Percentiles rank a stretch among this genome's conserved stretches.
Evolutionary conservation across 176 grass and related monocot genomes (phyloP).

Genomic region (Cenchrus fungigraminus): DNA sequence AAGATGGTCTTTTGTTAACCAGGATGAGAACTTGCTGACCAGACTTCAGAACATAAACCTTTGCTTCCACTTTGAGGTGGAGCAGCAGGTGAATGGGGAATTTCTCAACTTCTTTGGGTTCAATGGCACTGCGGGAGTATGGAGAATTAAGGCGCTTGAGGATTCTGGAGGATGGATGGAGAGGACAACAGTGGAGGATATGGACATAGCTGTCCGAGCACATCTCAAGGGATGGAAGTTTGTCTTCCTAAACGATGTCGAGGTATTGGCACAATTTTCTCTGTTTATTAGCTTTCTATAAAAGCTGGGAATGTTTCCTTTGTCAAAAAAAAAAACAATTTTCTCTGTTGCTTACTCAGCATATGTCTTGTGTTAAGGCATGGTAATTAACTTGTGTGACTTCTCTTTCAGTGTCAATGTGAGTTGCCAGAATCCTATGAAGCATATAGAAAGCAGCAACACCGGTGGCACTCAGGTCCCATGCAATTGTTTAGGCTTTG

Average conservation of each 20-base stretch:
- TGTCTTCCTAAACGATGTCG: constrained; percentile 86
- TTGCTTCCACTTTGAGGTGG: constrained; percentile 97
- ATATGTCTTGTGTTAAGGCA: background rate
- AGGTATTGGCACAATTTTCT: constrained; percentile 49
- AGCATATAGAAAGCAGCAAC: constrained; percentile 90
- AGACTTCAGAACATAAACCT: constrained; percentile 89
- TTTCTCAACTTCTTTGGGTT: constrained; percentile 97
- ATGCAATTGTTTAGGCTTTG: constrained; percentile 90
- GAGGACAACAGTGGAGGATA: constrained; percentile 91
- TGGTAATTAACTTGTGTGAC: constrained; percentile 26
- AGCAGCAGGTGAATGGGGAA: constrained; percentile 86
- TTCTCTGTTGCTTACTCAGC: background rate
- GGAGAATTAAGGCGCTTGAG: constrained; percentile 93
- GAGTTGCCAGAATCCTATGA: constrained; percentile 95
- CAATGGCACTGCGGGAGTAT: constrained; percentile 84
- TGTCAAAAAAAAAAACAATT: background rate
- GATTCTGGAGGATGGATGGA: constrained; percentile 92
- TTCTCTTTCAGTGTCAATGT: constrained; percentile 69
- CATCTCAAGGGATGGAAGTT: constrained; percentile 97
- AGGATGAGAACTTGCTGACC: constrained; percentile 85
- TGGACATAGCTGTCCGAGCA: constrained; percentile 90
- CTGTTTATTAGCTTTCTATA: background rate
- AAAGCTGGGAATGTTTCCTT: too few species aligned
- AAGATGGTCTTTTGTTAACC: constrained; percentile 93
- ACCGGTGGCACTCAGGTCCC: constrained; percentile 89